Evolutionary conservation across 1,139 yeast genomes (phyloP).

Genomic region (Yamadazyma siamensis): DNA sequence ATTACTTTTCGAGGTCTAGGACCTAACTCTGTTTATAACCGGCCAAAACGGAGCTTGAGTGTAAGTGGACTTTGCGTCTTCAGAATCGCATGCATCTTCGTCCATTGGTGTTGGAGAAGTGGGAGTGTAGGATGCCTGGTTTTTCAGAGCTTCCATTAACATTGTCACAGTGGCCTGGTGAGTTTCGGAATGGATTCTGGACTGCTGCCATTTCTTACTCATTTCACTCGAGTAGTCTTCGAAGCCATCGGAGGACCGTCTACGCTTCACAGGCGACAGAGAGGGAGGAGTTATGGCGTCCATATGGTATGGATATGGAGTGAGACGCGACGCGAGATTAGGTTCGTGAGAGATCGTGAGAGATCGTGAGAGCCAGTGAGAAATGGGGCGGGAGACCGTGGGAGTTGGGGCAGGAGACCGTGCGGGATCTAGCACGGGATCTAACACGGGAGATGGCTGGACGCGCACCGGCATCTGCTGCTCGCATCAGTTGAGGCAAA

Average conservation of each 20-base stretch:
- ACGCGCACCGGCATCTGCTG: no score
- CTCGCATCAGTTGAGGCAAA: no score
- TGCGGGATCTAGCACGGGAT: background rate
- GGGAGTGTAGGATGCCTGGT: slow-evolving; percentile 9
- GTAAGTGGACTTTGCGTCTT: slow-evolving; percentile 8
- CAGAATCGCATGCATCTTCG: slow-evolving; percentile 1
- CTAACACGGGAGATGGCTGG: background rate
- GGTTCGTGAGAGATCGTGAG: background rate
- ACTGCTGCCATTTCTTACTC: slow-evolving; percentile 25
- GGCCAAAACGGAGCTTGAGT: slow-evolving; percentile 33
- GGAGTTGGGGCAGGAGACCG: background rate
- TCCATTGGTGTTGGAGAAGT: slow-evolving; percentile 1
- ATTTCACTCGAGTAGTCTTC: no score
- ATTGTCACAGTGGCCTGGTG: slow-evolving; percentile 29
- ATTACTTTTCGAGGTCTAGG: background rate
- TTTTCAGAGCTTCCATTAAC: slow-evolving; percentile 25
- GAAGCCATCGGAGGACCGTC: slow-evolving; percentile 8
- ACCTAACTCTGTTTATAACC: slow-evolving; percentile 5
- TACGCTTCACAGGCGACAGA: slow-evolving; percentile 12
- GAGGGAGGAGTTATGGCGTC: slow-evolving; percentile 7
- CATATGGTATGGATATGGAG: no score
- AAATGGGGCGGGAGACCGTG: background rate
- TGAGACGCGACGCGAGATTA: background rate
- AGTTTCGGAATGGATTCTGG: slow-evolving; percentile 26
- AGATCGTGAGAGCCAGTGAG: background rate